Evolutionary conservation across 1,284 basidiomycete genomes (phyloP).

Genomic region (Melampsora larici-populina): DNA sequence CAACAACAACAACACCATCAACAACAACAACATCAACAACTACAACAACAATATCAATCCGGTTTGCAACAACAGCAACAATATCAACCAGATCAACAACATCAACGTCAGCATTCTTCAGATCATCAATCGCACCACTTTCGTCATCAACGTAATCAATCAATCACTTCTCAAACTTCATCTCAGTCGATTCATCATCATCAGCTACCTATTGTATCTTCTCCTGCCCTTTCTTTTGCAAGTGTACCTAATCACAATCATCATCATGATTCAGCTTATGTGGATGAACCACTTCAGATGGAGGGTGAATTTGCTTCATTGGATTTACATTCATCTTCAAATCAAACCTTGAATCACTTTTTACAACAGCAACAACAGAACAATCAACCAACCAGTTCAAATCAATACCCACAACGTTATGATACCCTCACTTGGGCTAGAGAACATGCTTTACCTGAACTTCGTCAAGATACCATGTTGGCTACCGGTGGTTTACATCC

Average conservation of each 20-base stretch:
- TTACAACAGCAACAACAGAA: not conserved
- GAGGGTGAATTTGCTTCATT: slow-evolving; percentile 30
- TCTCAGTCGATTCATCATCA: not conserved
- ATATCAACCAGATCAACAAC: no score
- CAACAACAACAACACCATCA: no score
- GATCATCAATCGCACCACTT: no score
- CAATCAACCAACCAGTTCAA: not conserved
- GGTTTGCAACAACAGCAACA: no score
- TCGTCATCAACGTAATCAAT: not conserved
- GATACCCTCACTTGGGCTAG: slow-evolving; percentile 39
- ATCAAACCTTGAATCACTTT: not conserved
- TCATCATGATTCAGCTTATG: not conserved
- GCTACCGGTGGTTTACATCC: slow-evolving; percentile 25
- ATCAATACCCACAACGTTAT: slow-evolving; percentile 18
- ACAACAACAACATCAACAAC: no score
- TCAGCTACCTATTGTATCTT: not conserved
- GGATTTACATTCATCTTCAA: not conserved
- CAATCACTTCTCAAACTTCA: not conserved
- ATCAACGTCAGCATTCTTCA: no score
- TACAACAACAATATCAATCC: no score
- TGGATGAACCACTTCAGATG: slow-evolving; percentile 33
- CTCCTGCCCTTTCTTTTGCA: not conserved
- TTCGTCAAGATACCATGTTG: slow-evolving; percentile 28
- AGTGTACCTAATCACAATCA: not conserved
- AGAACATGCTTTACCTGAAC: slow-evolving; percentile 26